Conservation (phyloP, 2,329 filamentous ascomycete species). For the Claviceps arundinis region DNA sequence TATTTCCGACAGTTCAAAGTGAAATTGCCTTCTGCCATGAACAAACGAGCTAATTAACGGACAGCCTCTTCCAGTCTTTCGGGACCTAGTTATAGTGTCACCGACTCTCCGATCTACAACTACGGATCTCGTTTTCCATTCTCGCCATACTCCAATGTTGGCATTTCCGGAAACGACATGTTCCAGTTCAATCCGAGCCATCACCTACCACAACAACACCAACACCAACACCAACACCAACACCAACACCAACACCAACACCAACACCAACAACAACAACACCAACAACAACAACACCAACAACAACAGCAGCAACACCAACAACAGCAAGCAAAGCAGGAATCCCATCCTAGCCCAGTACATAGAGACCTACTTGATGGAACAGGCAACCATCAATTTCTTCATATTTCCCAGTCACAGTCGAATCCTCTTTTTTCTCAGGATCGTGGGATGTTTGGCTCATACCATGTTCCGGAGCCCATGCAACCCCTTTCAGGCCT, state of each 20-base stretch:
- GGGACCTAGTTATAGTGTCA: constrained; percentile 17
- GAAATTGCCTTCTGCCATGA: not conserved
- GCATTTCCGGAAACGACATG: constrained; percentile 13
- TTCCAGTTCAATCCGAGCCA: constrained; percentile 14
- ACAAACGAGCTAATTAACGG: constrained; percentile 4
- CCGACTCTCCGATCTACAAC: constrained; percentile 19
- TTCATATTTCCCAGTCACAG: constrained; percentile 16
- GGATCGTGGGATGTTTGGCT: constrained; percentile 16
- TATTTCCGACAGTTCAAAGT: not conserved
- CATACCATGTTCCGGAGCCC: constrained; percentile 13
- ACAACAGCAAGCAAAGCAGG: constrained; percentile 14
- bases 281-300: constrained; percentile 1
- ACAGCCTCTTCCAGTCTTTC: constrained; percentile 13
- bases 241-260: constrained; percentile 5
- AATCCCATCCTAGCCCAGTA: constrained; percentile 11
- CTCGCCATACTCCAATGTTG: constrained; percentile 12
- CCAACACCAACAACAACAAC: constrained; percentile 5
- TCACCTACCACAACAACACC: constrained; percentile 7
- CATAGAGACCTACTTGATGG: constrained; percentile 11
- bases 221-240: constrained; percentile 14
- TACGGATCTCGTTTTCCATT: constrained; percentile 18
- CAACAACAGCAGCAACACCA: constrained; percentile 5
- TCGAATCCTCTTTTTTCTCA: constrained; percentile 21
- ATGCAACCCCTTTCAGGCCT: constrained; percentile 13
- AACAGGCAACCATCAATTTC: constrained; percentile 13